Conservation (phyloP, 768 basidiomycete species). For the Gyrodon lividus region DNA sequence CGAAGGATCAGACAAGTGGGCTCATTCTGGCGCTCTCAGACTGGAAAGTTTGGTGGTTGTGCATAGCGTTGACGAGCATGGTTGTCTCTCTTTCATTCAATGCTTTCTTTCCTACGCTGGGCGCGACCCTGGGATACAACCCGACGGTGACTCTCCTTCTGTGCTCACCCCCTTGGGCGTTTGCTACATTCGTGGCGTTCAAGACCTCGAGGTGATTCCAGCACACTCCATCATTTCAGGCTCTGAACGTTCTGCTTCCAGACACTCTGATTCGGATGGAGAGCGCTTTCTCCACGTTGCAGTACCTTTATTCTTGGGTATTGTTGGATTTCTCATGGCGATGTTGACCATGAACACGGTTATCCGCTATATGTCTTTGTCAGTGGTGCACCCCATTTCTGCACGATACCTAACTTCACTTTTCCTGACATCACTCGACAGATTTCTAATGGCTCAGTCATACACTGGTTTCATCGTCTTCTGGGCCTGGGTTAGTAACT, state of each 20-base stretch:
- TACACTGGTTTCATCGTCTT: conserved; percentile 73
- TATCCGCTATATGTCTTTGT: conserved; percentile 67
- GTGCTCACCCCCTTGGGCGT: conserved; percentile 68
- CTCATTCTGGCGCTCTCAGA: conserved; percentile 63
- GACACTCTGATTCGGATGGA: conserved; percentile 67
- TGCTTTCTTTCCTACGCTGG: conserved; percentile 77
- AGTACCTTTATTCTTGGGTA: conserved; percentile 52
- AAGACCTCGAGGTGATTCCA: conserved; percentile 44
- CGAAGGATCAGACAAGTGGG: conserved; percentile 39
- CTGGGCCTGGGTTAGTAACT: conserved; percentile 50
- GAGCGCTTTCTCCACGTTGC: conserved; percentile 74
- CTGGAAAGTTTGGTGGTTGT: conserved; percentile 84
- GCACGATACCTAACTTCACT: background rate
- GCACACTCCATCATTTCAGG: background rate
- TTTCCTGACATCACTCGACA: conserved; percentile 24
- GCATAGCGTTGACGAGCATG: conserved; percentile 58
- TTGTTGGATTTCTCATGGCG: conserved; percentile 68
- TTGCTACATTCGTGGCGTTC: conserved; percentile 59
- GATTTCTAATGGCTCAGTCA: conserved; percentile 76
- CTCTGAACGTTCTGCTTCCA: conserved; percentile 19
- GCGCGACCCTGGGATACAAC: conserved; percentile 66
- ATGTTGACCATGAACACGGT: conserved; percentile 60
- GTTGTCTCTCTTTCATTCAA: conserved; percentile 68
- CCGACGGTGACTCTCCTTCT: conserved; percentile 67
- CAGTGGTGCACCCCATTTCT: conserved; percentile 16